Base-by-base conservation (phyloP, 371 early-diverging fungal species). In the Mortierella sp. region DNA sequence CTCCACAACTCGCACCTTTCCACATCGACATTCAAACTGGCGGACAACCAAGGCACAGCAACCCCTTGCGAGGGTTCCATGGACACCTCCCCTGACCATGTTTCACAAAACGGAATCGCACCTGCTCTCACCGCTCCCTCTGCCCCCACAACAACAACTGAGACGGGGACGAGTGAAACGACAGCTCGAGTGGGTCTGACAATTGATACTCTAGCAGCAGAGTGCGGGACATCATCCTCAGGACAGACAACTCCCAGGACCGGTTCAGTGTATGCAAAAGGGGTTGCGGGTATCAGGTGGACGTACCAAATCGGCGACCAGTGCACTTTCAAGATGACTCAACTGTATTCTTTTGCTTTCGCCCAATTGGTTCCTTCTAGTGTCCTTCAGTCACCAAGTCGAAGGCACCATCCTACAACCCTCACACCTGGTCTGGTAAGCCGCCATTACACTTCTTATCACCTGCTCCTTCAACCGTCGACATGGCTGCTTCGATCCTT, bases 391-490 rank as follows among this genome's bases (percentile, higher is more conserved):
- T 38, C 68, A 24, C 81, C 48, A 60, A 74, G 71, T 51, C 76
- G 83, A 41, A 80, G 83, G 58, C 77, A 77, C 12, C 77, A 77
- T 41, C 77, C 77, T 4, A 38, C 75, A 35, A 6, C 75, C n/a
- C 77, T 75, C 3, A 58, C 76, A 0, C 55, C 83, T 27, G 83
- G 80, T 27, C 12, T 83, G 77, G 83, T 83, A 83, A 74, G 35
- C 32, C 5, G 27, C 10, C 56, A 2, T 35, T 21, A 2, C 14
- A 29, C 46, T 58, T 29, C 21, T 60, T 43, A n/a, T n/a, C 3
- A 44, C 32, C 43, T 54, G 11, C 24, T 46, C 35, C 35, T 63
- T 35, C 21, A 35, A 72, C 27, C 21, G 24, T 44, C 3, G 10
- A 16, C 41, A 29, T 71, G 35, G 6, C 70, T 46, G 16, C 58